Base-by-base conservation (phyloP, 2,329 filamentous ascomycete genomes). In the Fusarium miscanthi region DNA sequence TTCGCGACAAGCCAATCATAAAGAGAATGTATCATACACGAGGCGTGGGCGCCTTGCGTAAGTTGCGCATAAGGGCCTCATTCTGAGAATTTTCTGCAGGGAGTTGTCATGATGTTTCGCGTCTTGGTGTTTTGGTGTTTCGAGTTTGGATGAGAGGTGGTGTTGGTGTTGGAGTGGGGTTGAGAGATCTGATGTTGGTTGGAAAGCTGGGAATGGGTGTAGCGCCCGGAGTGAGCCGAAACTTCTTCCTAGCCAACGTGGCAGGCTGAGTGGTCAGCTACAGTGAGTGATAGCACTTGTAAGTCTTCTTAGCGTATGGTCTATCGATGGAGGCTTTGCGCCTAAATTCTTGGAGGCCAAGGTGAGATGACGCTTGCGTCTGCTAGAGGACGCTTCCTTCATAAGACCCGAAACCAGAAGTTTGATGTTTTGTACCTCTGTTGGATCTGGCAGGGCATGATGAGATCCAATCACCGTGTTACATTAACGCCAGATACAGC, bases 161-260 rank as follows among this genome's bases (percentile, higher is more conserved):
- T 65, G 70, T 66, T 48, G 31, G 42, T 42, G 52, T 64, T 54
- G 56, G 61, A 23, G 59, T 69, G 51, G 68, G 53, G 68, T 56
- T 57, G 27, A 53, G 33, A 49, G 58, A 52, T 65, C 33, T 52
- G 46, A 21, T 42, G 40, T 59, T 72, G 63, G 67, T 43, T 53
- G 35, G 52, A 42, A 59, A 54, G n/a, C 40, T 45, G 51, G 35
- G 59, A 41, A 59, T 41, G 33, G 42, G 51, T n/a, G 51, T 69
- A 77, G 48, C 75, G 75, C 75, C 68, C 59, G 63, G 69, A 70
- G 61, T 66, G 58, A 73, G 63, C 74, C 74, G 74, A 75, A 72
- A 48, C 46, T 64, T 52, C 66, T 67, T 66, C 56, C 48, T 53
- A 45, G 40, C 52, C 51, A 61, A 73, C 66, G 60, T 76, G 71